These are phyloP conservation scores for Actinomortierella wolfii DNA, from an alignment of 371 early-diverging fungal species.

Conservation along the genomic window DNA sequence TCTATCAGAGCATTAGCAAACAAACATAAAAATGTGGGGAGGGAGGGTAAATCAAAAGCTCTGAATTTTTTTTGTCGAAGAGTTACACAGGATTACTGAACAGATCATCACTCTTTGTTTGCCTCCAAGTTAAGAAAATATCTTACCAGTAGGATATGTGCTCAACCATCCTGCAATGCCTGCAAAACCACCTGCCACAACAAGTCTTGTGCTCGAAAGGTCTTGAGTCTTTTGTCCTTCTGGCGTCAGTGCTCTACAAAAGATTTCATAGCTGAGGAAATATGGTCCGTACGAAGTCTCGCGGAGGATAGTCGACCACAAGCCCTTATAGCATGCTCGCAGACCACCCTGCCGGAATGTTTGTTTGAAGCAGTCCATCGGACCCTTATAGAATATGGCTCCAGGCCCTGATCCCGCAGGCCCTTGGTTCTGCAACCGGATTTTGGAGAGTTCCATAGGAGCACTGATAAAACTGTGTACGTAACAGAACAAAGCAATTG, in stretches of 20 bases:
- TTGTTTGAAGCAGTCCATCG: constrained; percentile 64
- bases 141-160: constrained; percentile 73
- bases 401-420: not conserved
- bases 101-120: not conserved
- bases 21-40: not conserved
- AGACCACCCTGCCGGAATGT: constrained; percentile 62
- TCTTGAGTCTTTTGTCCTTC: constrained; percentile 48
- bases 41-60: no score
- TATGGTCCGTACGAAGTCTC: constrained; percentile 83
- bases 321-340: constrained; percentile 68
- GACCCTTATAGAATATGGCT: constrained; percentile 50
- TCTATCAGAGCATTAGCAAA: constrained; percentile 44
- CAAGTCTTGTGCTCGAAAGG: constrained; percentile 56
- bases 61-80: not conserved
- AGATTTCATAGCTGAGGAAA: constrained; percentile 72
- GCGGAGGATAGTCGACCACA: constrained; percentile 64
- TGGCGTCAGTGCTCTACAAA: constrained; percentile 51
- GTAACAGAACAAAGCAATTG: not conserved
- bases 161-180: constrained; percentile 81
- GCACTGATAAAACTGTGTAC: constrained; percentile 57
- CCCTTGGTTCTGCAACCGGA: constrained; percentile 62
- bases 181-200: constrained; percentile 77
- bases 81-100: not conserved
- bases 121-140: no score
- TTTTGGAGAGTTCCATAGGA: constrained; percentile 72